Base-by-base conservation (phyloP, 768 basidiomycete genomes). In the Suillus cothurnatus region DNA sequence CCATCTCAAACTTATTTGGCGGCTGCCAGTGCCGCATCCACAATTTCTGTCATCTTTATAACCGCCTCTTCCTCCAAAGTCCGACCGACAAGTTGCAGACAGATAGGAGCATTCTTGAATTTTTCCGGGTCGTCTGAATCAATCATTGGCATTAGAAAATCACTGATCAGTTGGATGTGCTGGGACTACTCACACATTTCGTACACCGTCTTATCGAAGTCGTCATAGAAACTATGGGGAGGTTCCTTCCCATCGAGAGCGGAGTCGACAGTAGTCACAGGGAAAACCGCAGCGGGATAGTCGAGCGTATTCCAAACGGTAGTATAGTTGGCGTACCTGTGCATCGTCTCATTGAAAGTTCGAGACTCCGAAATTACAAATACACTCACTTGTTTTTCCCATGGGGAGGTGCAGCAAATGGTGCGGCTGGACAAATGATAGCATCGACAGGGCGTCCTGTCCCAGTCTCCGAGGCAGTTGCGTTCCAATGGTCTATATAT, bases 391-490 rank as follows among this genome's bases (percentile, higher is more conserved):
- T 79, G 65, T 84, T 84, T 58, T 72, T 72, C 19, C 90, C 90
- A 70, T 92, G 91, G 12, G 87, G 90, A 6, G 85, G 77, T 1
- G 92, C 88, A 1, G 82, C 76, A 70, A 79, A 87, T 2, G 90
- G 81, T 2, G 88, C 87, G 3, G 79, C 81, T 26, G 93, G 89
- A 2, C 81, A 77, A 41, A 94, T 88, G 68, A 94, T 85, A 2
- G 88, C 91, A 71, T 94, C 93, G 7, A 93, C 83, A 6, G 91
- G 88, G 2, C 93, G 77, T 2, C 88, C 90, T 0, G 90, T 93
- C 0, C 84, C 85, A 0, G 91, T 93, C 17, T 69, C 56, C 0
- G 62, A 66, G 12, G 69, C 76, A 0, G 87, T 89, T 6, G 75
- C 79, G 60, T 87, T 81, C 91, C 91, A 93, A 58, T 85, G 76